Conservation (phyloP, 352 stramenopile species). For the Poterioochromonas sp. region DNA sequence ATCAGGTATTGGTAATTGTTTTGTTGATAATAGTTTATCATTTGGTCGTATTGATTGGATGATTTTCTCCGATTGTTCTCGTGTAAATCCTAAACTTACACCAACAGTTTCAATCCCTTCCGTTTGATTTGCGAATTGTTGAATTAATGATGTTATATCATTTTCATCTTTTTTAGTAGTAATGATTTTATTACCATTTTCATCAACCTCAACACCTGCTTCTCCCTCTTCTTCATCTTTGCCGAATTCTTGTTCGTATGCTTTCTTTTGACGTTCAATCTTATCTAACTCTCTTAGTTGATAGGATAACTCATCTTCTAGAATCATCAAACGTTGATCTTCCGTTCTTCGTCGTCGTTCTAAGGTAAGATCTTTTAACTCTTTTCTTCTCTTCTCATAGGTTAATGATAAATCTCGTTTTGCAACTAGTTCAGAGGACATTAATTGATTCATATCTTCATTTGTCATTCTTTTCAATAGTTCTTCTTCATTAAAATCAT, state of each 20-base stretch:
- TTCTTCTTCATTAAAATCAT: too few relatives aligned
- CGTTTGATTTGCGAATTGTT: too few relatives aligned
- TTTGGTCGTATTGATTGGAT: too few relatives aligned
- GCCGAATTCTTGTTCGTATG: neutral
- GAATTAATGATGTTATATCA: too few relatives aligned
- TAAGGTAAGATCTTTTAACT: slow-evolving; percentile 30
- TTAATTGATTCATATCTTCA: too few relatives aligned
- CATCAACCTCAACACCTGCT: neutral
- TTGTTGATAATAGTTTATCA: too few relatives aligned
- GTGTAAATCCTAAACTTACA: too few relatives aligned
- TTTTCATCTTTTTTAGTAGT: too few relatives aligned
- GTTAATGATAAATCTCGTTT: neutral
- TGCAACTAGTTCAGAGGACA: neutral
- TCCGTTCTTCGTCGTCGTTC: neutral
- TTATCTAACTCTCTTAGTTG: neutral
- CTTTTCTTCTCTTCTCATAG: slow-evolving; percentile 3
- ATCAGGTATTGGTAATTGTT: neutral
- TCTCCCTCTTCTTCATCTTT: slow-evolving; percentile 1
- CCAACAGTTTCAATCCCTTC: too few relatives aligned
- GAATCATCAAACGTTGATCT: slow-evolving; percentile 3
- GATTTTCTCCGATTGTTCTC: too few relatives aligned
- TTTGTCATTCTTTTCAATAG: too few relatives aligned
- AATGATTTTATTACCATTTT: neutral
- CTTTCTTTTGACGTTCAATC: neutral
- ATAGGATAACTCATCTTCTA: neutral